Percentiles rank a stretch among this genome's conserved stretches.
Evolutionary conservation across 805 yeast genomes (phyloP).

Genomic region (Candida schatavii): DNA sequence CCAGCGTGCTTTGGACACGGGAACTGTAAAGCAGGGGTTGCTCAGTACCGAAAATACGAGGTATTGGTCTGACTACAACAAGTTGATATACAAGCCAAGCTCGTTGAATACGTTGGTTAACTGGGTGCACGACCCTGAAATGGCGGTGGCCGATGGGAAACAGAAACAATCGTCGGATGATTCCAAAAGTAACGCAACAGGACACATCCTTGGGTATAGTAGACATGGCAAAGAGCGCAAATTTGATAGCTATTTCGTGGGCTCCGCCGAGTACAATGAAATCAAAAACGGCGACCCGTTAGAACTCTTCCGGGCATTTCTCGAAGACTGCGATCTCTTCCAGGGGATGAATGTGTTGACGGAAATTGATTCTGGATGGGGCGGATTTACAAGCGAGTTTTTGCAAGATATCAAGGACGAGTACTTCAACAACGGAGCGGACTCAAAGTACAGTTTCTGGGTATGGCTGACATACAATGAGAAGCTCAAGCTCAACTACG

Average conservation of each 20-base stretch:
- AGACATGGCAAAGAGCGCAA: slow-evolving; percentile 20
- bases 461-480: slow-evolving; percentile 20
- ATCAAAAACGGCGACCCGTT: slow-evolving; percentile 20
- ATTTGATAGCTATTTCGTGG: slow-evolving; percentile 52
- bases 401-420: slow-evolving; percentile 66
- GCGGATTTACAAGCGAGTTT: slow-evolving; percentile 61
- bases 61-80: slow-evolving; percentile 81
- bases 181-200: too few relatives aligned
- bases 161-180: too few relatives aligned
- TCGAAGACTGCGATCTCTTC: slow-evolving; percentile 76
- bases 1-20: slow-evolving; percentile 60
- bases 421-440: slow-evolving; percentile 43
- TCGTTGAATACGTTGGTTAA: slow-evolving; percentile 51
- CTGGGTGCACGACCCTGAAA: slow-evolving; percentile 52
- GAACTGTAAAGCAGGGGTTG: slow-evolving; percentile 18
- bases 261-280: slow-evolving; percentile 54
- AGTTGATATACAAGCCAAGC: slow-evolving; percentile 62
- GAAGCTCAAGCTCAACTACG: slow-evolving; percentile 4
- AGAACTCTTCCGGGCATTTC: slow-evolving; percentile 56
- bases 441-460: slow-evolving; percentile 37
- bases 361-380: slow-evolving; percentile 82
- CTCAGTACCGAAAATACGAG: slow-evolving; percentile 42
- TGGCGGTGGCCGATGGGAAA: slow-evolving; percentile 14
- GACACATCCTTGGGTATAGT: slow-evolving; percentile 7
- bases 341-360: slow-evolving; percentile 68